Base-by-base conservation (phyloP, 1,284 basidiomycete genomes). In the Heterobasidion occidentale region DNA sequence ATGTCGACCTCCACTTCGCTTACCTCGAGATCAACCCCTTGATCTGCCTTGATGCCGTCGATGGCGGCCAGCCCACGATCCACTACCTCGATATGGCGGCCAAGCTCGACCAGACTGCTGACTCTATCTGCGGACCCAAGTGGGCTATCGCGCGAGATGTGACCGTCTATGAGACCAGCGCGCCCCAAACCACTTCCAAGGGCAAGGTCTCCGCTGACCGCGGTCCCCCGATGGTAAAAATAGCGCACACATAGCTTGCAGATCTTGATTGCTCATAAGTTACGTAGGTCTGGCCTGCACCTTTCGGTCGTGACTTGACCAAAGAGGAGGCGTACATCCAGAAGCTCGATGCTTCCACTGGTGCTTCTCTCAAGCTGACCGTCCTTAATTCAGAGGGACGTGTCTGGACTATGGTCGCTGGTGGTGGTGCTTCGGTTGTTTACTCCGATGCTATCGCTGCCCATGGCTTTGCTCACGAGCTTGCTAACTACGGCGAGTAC, bases 1-100 rank as follows among this genome's bases (percentile, higher is more conserved):
- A 98, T 74, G 95, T 96, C 65, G 94, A 98, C 72, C 87, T 96
- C 58, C 93, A 96, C 78, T 96, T 98, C 71, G 94, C 96, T 46
- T 99, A 99, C 79, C 92, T 99, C 69, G 96, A 99, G 77, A 99
- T 99, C 77, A 99, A 99, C 83, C 97, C 97, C 49, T 86, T 99
- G 59, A 90, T 99, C 68, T 92, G 92, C 68, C 87, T 98, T 65
- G 94, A 97, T 71, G 86, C 81, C 60, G 88, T 83, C 60, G 76
- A 84, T 65, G 80, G 80, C 64, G 84, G 82, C 60, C 78, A 87
- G 64, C 86, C 89, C 56, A 85, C 86, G 62, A 94, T 99, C 67
- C 88, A 91, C 74, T 98, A 96, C 79, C 88, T 99, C 65, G 97
- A 99, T 74, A 98, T 99, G 95, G 97, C 96, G 52, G 95, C 96